Conservation (phyloP, 2,329 filamentous ascomycete genomes). For the Curvularia spicifera region DNA sequence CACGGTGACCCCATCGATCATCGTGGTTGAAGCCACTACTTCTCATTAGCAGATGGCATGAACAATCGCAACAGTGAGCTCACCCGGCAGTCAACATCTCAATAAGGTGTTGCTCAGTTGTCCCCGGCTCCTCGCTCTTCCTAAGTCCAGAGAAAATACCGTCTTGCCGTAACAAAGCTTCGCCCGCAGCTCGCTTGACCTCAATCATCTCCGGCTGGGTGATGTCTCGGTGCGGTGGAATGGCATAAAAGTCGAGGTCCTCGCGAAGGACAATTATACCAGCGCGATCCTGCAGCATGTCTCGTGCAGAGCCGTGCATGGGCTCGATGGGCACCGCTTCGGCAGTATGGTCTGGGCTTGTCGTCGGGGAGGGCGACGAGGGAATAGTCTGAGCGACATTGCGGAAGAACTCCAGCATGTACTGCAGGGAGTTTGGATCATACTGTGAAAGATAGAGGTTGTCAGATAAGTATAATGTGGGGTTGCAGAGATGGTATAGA, state of each 20-base stretch:
- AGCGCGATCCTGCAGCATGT: slow-evolving; percentile 85
- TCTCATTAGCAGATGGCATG: slow-evolving; percentile 14
- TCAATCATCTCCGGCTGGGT: slow-evolving; percentile 90
- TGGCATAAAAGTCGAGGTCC: slow-evolving; percentile 96
- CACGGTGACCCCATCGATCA: slow-evolving; percentile 93
- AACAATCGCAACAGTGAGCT: slow-evolving; percentile 39
- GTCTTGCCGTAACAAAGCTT: slow-evolving; percentile 83
- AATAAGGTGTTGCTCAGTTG: slow-evolving; percentile 96
- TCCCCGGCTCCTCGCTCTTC: slow-evolving; percentile 93
- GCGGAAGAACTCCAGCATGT: slow-evolving; percentile 99
- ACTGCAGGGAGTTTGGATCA: slow-evolving; percentile 92
- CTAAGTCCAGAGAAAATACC: slow-evolving; percentile 96
- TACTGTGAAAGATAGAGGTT: slow-evolving; percentile 72
- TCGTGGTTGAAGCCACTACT: slow-evolving; percentile 92
- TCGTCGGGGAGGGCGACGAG: slow-evolving; percentile 69
- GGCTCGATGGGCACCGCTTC: slow-evolving; percentile 74
- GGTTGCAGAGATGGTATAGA: slow-evolving; percentile 52
- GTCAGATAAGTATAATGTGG: slow-evolving; percentile 63
- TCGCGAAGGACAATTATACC: slow-evolving; percentile 97
- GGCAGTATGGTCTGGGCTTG: slow-evolving; percentile 46
- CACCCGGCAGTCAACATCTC: slow-evolving; percentile 99
- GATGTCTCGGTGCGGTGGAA: slow-evolving; percentile 85
- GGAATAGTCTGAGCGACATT: slow-evolving; percentile 96
- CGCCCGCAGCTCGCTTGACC: slow-evolving; percentile 89
- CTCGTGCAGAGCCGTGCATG: slow-evolving; percentile 70